Percentiles rank a stretch among this genome's conserved stretches.
Conservation (phyloP, 129 eudicot genomes). For the Centaurea solstitialis region DNA sequence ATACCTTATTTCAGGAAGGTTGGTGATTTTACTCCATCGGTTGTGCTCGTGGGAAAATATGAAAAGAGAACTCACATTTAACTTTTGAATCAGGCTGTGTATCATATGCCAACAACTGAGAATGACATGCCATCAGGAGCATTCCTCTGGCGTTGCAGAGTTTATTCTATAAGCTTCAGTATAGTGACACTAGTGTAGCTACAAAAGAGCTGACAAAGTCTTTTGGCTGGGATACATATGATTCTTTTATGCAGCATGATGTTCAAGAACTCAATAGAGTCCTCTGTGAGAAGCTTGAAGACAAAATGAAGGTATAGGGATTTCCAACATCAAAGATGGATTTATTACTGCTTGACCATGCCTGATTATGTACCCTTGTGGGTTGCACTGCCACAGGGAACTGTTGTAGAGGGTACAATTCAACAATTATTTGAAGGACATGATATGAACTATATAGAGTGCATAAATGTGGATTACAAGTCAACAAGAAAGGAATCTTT, state of each 20-base stretch:
- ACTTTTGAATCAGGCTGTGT: constrained; percentile 53
- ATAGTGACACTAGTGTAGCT: constrained; percentile 70
- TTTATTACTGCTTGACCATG: background rate
- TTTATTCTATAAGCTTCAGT: constrained; percentile 33
- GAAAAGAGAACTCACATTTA: constrained; percentile 2
- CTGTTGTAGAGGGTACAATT: constrained; percentile 83
- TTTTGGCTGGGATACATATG: constrained; percentile 82
- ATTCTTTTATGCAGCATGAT: constrained; percentile 88
- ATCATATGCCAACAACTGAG: constrained; percentile 88
- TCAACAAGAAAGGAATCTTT: constrained; percentile 76
- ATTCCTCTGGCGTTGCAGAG: constrained; percentile 40
- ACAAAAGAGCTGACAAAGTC: constrained; percentile 82
- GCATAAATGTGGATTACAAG: constrained; percentile 71
- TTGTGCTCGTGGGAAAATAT: background rate
- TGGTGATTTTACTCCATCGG: background rate
- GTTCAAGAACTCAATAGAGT: constrained; percentile 83
- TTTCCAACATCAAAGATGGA: background rate
- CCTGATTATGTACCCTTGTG: background rate
- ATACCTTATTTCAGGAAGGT: constrained; percentile 86
- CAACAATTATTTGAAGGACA: constrained; percentile 81
- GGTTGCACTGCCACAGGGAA: constrained; percentile 47
- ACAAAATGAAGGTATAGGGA: constrained; percentile 65
- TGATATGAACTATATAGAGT: constrained; percentile 77
- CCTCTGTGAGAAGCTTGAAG: constrained; percentile 84
- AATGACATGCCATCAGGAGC: constrained; percentile 70